Base-by-base conservation (phyloP, 306 rosid species). In the Vigna mungo region DNA sequence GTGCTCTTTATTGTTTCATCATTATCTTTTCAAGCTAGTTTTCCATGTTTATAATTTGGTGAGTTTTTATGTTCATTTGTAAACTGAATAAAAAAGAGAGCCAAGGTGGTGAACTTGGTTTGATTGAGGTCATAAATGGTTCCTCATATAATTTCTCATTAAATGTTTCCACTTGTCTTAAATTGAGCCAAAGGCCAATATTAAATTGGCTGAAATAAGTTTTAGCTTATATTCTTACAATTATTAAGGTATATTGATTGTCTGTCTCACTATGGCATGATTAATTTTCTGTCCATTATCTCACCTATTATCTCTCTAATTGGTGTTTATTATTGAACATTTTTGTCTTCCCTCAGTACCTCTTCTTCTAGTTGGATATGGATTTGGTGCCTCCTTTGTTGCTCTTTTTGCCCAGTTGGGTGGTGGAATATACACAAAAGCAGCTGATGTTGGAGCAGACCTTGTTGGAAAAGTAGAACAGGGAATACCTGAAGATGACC, bases 401-500 rank as follows among this genome's bases (percentile, higher is more conserved):
- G 98, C 98, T 59, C 85, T 95, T 58, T 95, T 95, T 81, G 98
- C 98, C 58, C 98, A 95, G 82, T 80, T 95, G 92, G 98, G 98
- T 78, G 98, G 98, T 79, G 98, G 98, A 79, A 95, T 95, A 82
- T 95, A 32, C 82, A 95, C 98, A 67, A 95, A 95, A 85, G 98
- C 98, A 9, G 98, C 98, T 39, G 98, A 95, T 88, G 97, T 95
- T 60, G 98, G 98, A 68, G 98, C 98, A 36, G 98, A 95, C 81
- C 98, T 95, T 72, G 97, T 95, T 79, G 98, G 98, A 78, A 95
- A 95, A 89, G 92, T 95, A 60, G 98, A 95, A 87, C 97, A 92
- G 86, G 98, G 98, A 74, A 95, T 95, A 86, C 98, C 98, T 44
- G 98, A 95, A 87, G 98, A 95, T 84, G 98, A 95, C 76, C 98